Percentiles rank a stretch among this genome's conserved stretches.
These are phyloP conservation scores for Ganoderma lucidum DNA, from an alignment of 1,284 basidiomycete species.

Conservation along the genomic window DNA sequence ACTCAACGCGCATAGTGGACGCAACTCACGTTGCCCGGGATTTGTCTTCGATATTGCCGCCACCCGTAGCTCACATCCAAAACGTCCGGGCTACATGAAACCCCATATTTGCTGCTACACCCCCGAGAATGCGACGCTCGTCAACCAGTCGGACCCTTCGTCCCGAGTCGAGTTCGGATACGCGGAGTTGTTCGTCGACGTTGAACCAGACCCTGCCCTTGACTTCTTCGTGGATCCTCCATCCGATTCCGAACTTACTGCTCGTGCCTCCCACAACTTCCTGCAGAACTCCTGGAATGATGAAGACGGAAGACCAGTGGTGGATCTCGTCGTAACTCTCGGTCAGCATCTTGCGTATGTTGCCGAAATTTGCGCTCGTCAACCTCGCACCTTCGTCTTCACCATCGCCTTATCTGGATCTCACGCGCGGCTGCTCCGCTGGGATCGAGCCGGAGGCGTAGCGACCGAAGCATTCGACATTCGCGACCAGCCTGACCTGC, in stretches of 20 bases:
- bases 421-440: conserved; percentile 38
- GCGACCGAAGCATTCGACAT: conserved; percentile 40
- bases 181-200: not conserved
- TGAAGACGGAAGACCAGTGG: not conserved
- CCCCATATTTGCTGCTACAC: not conserved
- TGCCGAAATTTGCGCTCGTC: conserved; percentile 19
- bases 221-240: conserved; percentile 4
- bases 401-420: conserved; percentile 36
- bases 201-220: not conserved
- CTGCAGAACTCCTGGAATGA: not conserved
- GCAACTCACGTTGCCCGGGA: not conserved
- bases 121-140: not conserved
- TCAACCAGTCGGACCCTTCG: not conserved
- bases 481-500: conserved; percentile 19
- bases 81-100: not conserved
- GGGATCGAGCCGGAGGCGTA: conserved; percentile 41
- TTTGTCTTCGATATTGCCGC: not conserved
- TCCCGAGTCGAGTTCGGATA: not conserved
- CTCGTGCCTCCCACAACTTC: not conserved
- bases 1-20: not conserved
- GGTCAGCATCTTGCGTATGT: conserved; percentile 21
- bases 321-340: not conserved
- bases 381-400: conserved; percentile 33
- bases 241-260: not conserved
- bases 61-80: not conserved